These are phyloP conservation scores for Metrosideros polymorpha DNA, from an alignment of 441 rosid genomes.

Conservation along the genomic window DNA sequence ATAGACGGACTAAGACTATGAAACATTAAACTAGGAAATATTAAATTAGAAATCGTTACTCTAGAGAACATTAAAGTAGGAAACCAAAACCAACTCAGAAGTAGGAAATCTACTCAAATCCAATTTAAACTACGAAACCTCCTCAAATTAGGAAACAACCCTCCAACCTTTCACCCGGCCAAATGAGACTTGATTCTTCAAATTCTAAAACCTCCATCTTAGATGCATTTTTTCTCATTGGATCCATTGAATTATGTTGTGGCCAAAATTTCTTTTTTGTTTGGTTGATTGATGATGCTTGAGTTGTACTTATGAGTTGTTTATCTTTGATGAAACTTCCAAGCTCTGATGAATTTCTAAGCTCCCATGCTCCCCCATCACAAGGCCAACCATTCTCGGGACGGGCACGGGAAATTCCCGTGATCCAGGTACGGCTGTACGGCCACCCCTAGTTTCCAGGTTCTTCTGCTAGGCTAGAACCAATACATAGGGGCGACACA, in stretches of 20 bases:
- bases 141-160: too few relatives aligned
- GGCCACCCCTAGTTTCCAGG: background rate
- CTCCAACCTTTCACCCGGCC: too few relatives aligned
- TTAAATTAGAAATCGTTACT: too few relatives aligned
- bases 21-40: too few relatives aligned
- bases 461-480: background rate
- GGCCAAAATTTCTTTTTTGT: background rate
- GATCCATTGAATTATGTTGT: background rate
- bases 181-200: too few relatives aligned
- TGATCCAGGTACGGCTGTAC: background rate
- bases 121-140: too few relatives aligned
- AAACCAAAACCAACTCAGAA: too few relatives aligned
- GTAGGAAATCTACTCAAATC: too few relatives aligned
- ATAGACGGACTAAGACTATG: too few relatives aligned
- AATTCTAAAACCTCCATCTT: too few relatives aligned
- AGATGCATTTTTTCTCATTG: background rate
- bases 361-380: background rate
- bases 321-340: background rate
- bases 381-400: background rate
- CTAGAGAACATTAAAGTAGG: too few relatives aligned
- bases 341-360: background rate
- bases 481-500: too few relatives aligned
- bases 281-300: background rate
- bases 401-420: background rate
- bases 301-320: background rate